A percentile compares a stretch with the other conserved stretches of the same genome.
Evolutionary conservation across 306 rosid species (phyloP).

Genomic region (Dryas drummondii): DNA sequence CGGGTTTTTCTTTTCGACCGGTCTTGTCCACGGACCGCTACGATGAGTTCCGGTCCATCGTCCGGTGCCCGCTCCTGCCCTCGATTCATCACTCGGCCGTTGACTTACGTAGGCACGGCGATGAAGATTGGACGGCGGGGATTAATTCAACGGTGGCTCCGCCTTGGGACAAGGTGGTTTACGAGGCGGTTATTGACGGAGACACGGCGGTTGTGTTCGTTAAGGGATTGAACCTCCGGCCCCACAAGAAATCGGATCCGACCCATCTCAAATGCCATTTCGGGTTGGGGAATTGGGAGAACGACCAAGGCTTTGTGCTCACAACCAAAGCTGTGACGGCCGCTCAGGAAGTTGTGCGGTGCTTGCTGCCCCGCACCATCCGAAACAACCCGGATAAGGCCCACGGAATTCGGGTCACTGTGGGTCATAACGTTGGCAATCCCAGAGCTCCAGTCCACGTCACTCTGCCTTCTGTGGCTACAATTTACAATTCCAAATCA

Average conservation of each 20-base stretch:
- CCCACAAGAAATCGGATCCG: conserved; percentile 81
- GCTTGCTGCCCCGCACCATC: conserved; percentile 58
- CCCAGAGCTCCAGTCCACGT: conserved; percentile 31
- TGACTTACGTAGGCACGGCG: conserved; percentile 50
- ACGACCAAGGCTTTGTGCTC: conserved; percentile 33
- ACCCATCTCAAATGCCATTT: conserved; percentile 64
- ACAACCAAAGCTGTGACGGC: conserved; percentile 60
- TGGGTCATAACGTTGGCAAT: conserved; percentile 38
- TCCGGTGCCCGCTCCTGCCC: conserved; percentile 66
- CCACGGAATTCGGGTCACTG: conserved; percentile 59
- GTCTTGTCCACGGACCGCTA: conserved; percentile 55
- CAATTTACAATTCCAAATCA: conserved; percentile 26
- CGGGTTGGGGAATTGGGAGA: conserved; percentile 37
- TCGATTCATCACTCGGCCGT: conserved; percentile 46
- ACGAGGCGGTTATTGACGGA: conserved; percentile 74
- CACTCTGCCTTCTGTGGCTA: conserved; percentile 67
- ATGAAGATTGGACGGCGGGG: conserved; percentile 27
- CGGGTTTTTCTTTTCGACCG: conserved; percentile 33
- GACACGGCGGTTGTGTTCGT: conserved; percentile 71
- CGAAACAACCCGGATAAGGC: conserved; percentile 42
- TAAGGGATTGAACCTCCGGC: conserved; percentile 83
- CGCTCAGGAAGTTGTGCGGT: conserved; percentile 88
- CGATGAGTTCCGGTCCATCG: conserved; percentile 63
- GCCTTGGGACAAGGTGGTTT: conserved; percentile 70
- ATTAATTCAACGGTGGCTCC: conserved; percentile 34